phyloP scores from a whole-genome alignment of 305 asterid genomes.

The Solanum hybrid region DNA sequence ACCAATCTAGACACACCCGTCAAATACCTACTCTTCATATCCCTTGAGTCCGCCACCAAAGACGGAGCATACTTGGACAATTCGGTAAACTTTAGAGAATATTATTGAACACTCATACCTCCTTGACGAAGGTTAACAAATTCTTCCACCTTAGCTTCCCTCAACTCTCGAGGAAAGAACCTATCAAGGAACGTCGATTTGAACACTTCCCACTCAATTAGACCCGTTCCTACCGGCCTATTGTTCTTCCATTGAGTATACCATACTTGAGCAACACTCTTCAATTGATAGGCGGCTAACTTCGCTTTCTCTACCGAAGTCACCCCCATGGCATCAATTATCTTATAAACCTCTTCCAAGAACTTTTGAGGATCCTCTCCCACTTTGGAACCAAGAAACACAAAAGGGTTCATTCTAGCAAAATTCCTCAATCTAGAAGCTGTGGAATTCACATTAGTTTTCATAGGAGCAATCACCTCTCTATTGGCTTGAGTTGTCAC shows the following conservation, averaged over 20 bases:
- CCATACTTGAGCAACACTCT: neutral
- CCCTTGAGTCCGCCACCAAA: neutral
- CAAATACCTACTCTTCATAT: neutral
- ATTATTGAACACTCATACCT: neutral
- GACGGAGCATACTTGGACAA: neutral
- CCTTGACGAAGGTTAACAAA: neutral
- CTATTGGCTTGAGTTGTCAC: neutral
- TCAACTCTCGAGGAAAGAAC: neutral
- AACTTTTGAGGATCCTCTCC: neutral
- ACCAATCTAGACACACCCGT: neutral
- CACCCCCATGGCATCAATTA: neutral
- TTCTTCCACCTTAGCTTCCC: neutral
- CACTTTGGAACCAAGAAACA: neutral
- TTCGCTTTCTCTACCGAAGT: neutral
- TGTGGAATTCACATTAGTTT: neutral
- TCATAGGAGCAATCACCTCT: neutral
- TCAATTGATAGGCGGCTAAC: neutral
- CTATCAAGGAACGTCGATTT: neutral
- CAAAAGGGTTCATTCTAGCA: neutral
- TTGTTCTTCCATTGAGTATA: neutral
- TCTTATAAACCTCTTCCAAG: neutral
- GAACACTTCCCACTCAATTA: neutral
- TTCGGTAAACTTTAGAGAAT: neutral
- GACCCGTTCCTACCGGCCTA: neutral
- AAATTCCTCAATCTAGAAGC: neutral